Conservation (phyloP, 805 yeast genomes). For the Aciculoconidium aculeatum region DNA sequence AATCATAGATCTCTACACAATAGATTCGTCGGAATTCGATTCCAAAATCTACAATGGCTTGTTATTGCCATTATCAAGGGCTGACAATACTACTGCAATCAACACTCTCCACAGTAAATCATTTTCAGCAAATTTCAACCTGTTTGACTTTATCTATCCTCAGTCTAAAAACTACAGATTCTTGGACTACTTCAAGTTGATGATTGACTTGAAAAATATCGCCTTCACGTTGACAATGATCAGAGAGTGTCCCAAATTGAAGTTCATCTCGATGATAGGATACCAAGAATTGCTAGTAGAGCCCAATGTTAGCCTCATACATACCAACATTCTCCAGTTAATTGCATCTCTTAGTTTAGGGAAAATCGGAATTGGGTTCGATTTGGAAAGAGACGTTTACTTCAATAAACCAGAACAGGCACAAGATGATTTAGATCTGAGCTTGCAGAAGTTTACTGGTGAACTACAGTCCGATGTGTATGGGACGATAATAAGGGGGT, state of each 20-base stretch:
- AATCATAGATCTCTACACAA: slow-evolving; percentile 15
- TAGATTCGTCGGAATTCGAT: slow-evolving; percentile 12
- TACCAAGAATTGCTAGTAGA: slow-evolving; percentile 12
- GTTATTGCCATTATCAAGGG: slow-evolving; percentile 17
- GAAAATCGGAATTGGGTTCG: slow-evolving; percentile 22
- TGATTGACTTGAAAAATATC: slow-evolving; percentile 28
- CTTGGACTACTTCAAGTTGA: slow-evolving; percentile 16
- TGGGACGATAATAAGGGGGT: slow-evolving; percentile 22
- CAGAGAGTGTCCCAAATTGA: slow-evolving; percentile 16
- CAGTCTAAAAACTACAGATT: slow-evolving; percentile 10
- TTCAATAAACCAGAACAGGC: slow-evolving; percentile 12
- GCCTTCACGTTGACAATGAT: slow-evolving; percentile 23
- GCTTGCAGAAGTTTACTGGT: slow-evolving; percentile 3
- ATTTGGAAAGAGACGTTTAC: slow-evolving; percentile 19
- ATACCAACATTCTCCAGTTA: slow-evolving; percentile 18
- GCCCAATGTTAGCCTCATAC: slow-evolving; percentile 7
- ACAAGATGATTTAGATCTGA: slow-evolving; percentile 2
- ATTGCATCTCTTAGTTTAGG: slow-evolving; percentile 23
- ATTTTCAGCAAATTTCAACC: slow-evolving; percentile 8
- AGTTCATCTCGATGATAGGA: slow-evolving; percentile 24
- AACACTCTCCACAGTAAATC: slow-evolving; percentile 3
- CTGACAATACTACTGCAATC: slow-evolving; percentile 14
- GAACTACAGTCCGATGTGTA: slow-evolving; percentile 18
- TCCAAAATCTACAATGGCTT: slow-evolving; percentile 13
- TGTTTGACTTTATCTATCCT: slow-evolving; percentile 17